Percentiles rank a stretch among this genome's conserved stretches.
phyloP scores from a whole-genome alignment of 139 green algal species.

The Choricystis sp. region DNA sequence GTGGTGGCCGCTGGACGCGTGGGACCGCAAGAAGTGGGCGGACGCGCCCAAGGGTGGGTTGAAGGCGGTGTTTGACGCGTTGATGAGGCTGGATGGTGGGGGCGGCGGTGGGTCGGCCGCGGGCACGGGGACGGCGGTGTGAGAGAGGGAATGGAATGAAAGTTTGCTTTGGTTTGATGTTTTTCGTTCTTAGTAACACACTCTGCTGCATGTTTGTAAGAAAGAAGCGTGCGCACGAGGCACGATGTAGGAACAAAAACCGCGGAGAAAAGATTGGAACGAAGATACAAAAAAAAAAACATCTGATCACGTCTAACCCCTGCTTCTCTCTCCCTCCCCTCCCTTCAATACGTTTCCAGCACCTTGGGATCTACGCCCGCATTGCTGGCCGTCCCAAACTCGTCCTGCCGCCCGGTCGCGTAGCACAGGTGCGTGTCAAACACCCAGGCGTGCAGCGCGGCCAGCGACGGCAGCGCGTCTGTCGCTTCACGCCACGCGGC shows the following conservation, averaged over 20 bases:
- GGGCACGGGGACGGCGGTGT: not conserved
- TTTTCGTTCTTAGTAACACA: too few relatives aligned
- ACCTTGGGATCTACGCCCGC: not conserved
- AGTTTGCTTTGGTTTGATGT: not conserved
- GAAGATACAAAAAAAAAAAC: not conserved
- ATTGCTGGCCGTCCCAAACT: slow-evolving; percentile 7
- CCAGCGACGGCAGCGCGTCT: slow-evolving; percentile 16
- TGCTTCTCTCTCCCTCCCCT: too few relatives aligned
- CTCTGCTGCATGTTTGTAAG: too few relatives aligned
- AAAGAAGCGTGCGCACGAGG: too few relatives aligned
- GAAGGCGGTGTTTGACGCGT: not conserved
- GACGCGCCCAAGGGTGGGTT: not conserved
- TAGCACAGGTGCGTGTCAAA: slow-evolving; percentile 60
- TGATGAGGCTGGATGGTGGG: not conserved
- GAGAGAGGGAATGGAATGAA: not conserved
- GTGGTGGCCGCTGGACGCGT: not conserved
- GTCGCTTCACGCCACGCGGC: slow-evolving; percentile 25
- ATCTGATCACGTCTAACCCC: too few relatives aligned
- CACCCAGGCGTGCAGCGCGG: slow-evolving; percentile 47
- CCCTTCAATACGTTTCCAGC: not conserved
- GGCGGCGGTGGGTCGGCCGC: not conserved
- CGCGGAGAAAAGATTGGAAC: too few relatives aligned
- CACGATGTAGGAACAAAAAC: too few relatives aligned
- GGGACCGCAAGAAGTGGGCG: not conserved
- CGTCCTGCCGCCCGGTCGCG: slow-evolving; percentile 34